Base-by-base conservation (phyloP, 108 stramenopile species). In the Parmales sp. region DNA sequence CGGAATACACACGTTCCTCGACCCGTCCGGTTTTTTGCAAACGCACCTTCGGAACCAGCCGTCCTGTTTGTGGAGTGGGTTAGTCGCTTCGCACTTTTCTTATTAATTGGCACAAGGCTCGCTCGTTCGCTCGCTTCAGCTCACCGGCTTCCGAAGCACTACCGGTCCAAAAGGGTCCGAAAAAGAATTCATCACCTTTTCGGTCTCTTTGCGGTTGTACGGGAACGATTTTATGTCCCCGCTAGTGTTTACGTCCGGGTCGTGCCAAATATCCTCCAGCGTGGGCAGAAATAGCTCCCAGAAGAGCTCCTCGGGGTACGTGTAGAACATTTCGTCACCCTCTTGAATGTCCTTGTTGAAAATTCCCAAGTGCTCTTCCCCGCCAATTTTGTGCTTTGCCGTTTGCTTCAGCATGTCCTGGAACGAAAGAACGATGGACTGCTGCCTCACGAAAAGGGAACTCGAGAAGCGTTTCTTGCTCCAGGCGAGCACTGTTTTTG, bases 251-350 rank as follows among this genome's bases (percentile, higher is more conserved):
- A 67, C 39, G 8, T 45, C 63, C 18, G 49, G 46, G 26, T 73
- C 46, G 46, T 39, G 64, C 78, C 78, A 79, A 37, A 76, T 69
- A 36, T 80, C 67, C 25, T 68, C 34, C 39, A 80, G 64, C 36
- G 69, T 69, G 43, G 79, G 79, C 43, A 80, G 46, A 28, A 80
- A 74, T 0, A 76, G 38, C 16, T 36, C 65, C 75, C 75, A 80
- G 28, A 80, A 64, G 8, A 76, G 72, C 67, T 76, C 72, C 1
- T 72, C 72, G n/a, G 71, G 75, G 31, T 74, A 76, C 31, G 76
- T 75, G 63, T 69, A 78, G 11, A 39, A 37, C 8, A 65, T 29
- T 60, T 48, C 5, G 54, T 60, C 5, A 19, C 26, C 28, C 20
- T 60, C 28, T 60, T 60, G 11, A 6, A 5, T 50, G 20, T 5